Conservation (phyloP, 306 rosid genomes). For the Cyclanthera cordifolia region DNA sequence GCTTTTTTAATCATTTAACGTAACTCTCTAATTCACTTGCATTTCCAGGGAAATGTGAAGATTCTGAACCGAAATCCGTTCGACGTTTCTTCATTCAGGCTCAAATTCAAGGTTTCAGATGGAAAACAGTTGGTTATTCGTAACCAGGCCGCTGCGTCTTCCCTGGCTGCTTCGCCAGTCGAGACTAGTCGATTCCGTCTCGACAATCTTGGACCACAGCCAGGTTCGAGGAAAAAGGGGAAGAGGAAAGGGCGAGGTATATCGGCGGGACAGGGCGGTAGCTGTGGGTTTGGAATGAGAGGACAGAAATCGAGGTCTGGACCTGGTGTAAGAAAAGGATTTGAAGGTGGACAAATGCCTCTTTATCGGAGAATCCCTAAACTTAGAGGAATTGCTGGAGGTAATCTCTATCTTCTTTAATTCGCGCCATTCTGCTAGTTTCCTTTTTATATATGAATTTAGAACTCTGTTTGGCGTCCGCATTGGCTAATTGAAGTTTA, state of each 20-base stretch:
- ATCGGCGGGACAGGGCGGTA: constrained; percentile 92
- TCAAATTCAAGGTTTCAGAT: constrained; percentile 15
- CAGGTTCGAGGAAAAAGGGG: constrained; percentile 73
- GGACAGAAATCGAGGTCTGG: constrained; percentile 97
- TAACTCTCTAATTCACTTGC: constrained; percentile 5
- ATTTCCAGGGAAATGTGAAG: constrained; percentile 45
- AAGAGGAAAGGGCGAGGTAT: constrained; percentile 92
- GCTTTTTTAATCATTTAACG: neutral
- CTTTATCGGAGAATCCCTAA: constrained; percentile 85
- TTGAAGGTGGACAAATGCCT: constrained; percentile 98
- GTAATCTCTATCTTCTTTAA: constrained; percentile 20
- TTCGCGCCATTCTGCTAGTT: neutral
- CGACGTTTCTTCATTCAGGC: constrained; percentile 19
- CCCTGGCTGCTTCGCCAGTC: constrained; percentile 14
- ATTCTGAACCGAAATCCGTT: constrained; percentile 29
- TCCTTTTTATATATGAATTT: neutral
- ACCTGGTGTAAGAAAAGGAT: constrained; percentile 68
- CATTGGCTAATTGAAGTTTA: neutral
- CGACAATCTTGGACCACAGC: constrained; percentile 82
- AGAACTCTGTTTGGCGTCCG: neutral
- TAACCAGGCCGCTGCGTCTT: constrained; percentile 24
- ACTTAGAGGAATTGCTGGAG: constrained; percentile 90
- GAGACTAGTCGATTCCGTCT: constrained; percentile 49
- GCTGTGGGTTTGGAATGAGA: constrained; percentile 97
- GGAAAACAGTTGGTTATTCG: constrained; percentile 24